phyloP scores from a whole-genome alignment of 2,329 filamentous ascomycete species.

The Pseudogymnoascus sp. region DNA sequence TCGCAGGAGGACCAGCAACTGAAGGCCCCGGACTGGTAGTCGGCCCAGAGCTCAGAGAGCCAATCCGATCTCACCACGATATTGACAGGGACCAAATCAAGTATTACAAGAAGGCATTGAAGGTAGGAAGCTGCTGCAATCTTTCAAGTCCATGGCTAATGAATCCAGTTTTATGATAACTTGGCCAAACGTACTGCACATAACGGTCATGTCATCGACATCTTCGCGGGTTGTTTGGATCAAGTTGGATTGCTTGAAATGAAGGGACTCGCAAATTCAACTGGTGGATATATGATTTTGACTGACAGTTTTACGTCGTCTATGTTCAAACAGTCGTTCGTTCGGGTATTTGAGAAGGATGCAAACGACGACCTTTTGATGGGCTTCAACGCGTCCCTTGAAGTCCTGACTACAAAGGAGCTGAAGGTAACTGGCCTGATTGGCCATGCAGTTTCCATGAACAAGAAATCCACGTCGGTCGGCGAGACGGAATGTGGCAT shows the following conservation, averaged over 20 bases:
- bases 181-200: constrained; percentile 90
- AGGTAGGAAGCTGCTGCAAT: constrained; percentile 46
- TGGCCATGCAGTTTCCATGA: constrained; percentile 89
- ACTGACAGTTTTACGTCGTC: constrained; percentile 98
- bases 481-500: constrained; percentile 98
- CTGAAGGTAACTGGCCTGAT: constrained; percentile 96
- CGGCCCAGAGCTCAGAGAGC: constrained; percentile 87
- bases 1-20: constrained; percentile 87
- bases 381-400: constrained; percentile 95
- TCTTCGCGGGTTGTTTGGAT: constrained; percentile 94
- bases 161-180: constrained; percentile 75
- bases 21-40: constrained; percentile 97
- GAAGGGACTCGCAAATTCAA: constrained; percentile 94
- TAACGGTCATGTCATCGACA: constrained; percentile 95
- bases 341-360: constrained; percentile 95
- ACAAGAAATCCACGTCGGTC: constrained; percentile 96
- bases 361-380: constrained; percentile 89
- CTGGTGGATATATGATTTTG: constrained; percentile 94
- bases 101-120: constrained; percentile 98
- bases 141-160: background rate
- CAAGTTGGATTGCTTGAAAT: constrained; percentile 96
- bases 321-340: constrained; percentile 98
- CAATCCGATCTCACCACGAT: constrained; percentile 95
- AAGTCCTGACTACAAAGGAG: constrained; percentile 95
- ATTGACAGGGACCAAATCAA: constrained; percentile 99